Evolutionary conservation across 257 asterid species (phyloP).

Genomic region (Fraxinus anomala): DNA sequence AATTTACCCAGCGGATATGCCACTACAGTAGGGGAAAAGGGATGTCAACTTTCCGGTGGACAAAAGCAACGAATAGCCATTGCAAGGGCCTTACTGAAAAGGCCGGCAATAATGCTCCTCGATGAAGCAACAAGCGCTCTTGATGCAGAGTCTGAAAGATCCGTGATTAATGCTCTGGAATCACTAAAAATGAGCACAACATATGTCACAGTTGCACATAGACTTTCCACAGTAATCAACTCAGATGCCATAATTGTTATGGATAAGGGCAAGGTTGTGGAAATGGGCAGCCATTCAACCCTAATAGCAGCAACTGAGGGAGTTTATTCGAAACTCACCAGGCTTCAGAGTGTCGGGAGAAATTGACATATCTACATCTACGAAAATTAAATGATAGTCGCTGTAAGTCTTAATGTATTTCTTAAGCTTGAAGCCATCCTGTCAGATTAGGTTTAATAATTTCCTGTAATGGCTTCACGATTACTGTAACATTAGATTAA

Average conservation of each 20-base stretch:
- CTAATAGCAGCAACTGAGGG: slow-evolving; percentile 58
- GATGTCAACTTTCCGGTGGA: slow-evolving; percentile 86
- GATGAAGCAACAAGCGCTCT: slow-evolving; percentile 92
- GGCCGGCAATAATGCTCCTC: slow-evolving; percentile 67
- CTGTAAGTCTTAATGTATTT: background rate
- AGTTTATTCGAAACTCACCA: slow-evolving; percentile 56
- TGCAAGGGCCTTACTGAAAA: slow-evolving; percentile 64
- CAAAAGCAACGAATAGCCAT: slow-evolving; percentile 79
- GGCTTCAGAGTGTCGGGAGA: slow-evolving; percentile 52
- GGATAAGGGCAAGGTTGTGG: slow-evolving; percentile 73
- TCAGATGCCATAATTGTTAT: slow-evolving; percentile 68
- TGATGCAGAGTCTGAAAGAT: slow-evolving; percentile 76
- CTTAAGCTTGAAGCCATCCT: slow-evolving; percentile 3
- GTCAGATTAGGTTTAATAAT: slow-evolving; percentile 1
- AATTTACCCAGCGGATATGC: slow-evolving; percentile 65
- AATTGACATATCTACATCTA: slow-evolving; percentile 24
- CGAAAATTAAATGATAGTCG: background rate
- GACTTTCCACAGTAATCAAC: slow-evolving; percentile 69
- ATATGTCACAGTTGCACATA: slow-evolving; percentile 67
- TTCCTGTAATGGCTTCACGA: slow-evolving; percentile 1
- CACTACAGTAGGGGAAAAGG: slow-evolving; percentile 72
- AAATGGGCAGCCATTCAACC: slow-evolving; percentile 60
- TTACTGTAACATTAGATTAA: background rate
- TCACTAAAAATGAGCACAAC: slow-evolving; percentile 48
- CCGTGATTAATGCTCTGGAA: slow-evolving; percentile 57